Percentiles rank a stretch among this genome's conserved stretches.
Evolutionary conservation across 805 yeast genomes (phyloP).

Genomic region (Candida oleophila): DNA sequence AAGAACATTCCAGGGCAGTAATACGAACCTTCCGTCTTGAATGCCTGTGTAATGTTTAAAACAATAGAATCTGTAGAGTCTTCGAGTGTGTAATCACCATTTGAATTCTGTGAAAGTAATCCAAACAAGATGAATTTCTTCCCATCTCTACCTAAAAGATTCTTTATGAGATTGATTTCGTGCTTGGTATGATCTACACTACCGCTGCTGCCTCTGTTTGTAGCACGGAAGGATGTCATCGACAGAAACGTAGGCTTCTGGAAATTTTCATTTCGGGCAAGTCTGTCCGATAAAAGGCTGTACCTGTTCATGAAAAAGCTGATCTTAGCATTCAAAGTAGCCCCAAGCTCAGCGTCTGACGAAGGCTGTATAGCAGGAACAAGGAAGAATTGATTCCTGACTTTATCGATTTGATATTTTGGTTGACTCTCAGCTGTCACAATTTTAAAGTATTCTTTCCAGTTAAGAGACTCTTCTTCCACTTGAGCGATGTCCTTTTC

Average conservation of each 20-base stretch:
- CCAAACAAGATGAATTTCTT: slow-evolving; percentile 77
- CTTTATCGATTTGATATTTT: slow-evolving; percentile 56
- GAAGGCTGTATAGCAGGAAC: slow-evolving; percentile 5
- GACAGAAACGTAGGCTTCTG: slow-evolving; percentile 50
- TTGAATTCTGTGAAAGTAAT: slow-evolving; percentile 57
- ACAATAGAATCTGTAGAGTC: slow-evolving; percentile 78
- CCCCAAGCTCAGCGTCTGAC: slow-evolving; percentile 13
- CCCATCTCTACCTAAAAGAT: slow-evolving; percentile 83
- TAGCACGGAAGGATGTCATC: slow-evolving; percentile 41
- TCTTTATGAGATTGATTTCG: slow-evolving; percentile 71
- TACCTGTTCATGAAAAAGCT: slow-evolving; percentile 55
- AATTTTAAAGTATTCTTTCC: slow-evolving; percentile 72
- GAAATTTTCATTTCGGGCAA: slow-evolving; percentile 74
- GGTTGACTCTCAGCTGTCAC: slow-evolving; percentile 68
- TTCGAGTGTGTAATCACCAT: slow-evolving; percentile 73
- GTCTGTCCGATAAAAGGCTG: slow-evolving; percentile 63
- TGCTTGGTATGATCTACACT: slow-evolving; percentile 13
- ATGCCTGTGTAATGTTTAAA: slow-evolving; percentile 61
- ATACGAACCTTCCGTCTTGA: slow-evolving; percentile 62
- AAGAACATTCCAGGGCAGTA: slow-evolving; percentile 75
- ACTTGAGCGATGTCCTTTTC: slow-evolving; percentile 4
- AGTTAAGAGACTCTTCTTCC: slow-evolving; percentile 42
- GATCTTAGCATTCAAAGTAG: slow-evolving; percentile 22
- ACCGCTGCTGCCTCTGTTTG: slow-evolving; percentile 11
- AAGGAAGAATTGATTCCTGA: slow-evolving; percentile 60